Evolutionary conservation across 805 yeast genomes (phyloP), one percentile per base, ranked within the genome.

Genomic region (Wickerhamomyces bovis): DNA sequence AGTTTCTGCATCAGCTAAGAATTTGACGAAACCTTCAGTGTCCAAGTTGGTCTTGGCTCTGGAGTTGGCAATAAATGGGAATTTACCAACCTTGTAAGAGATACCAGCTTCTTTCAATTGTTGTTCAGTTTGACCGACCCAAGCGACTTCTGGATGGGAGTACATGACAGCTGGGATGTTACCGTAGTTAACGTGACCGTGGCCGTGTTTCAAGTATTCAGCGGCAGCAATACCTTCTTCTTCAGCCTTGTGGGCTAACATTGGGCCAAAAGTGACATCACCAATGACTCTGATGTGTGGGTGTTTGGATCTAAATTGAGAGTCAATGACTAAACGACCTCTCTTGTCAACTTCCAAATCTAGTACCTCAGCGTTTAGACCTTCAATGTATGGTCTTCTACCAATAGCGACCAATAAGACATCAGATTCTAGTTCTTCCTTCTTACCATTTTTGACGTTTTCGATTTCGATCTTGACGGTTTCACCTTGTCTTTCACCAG

Each of bases 181-280:
- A 60, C 83, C 95, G 73, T 94, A 94, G 82, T 94, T 94, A 58
- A 94, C 98, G 68, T 94, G 99, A 50, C 99, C 99, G 66, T 85
- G 86, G 56, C 98, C 99, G 57, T 71, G 71, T 76, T 89, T 89
- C 68, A 94, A 80, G 76, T 81, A 87, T 75, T 94, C 99, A 55
- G 78, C 98, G 56, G 96, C 98, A 48, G 99, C 99, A 58, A 94
- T 84, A 72, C 97, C 99, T 77, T 94, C 99, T 70, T 94, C 99
- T 77, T 94, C 99, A 53, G 99, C 99, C 78, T 94, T 94, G 80
- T 94, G 99, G 55, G 99, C 99, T 72, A 94, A 80, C 99, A 94
- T 94, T 61, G 96, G 92, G 60, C 99, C 99, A 62, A 88, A 94
- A 38, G 99, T 94, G 47, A 84, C 97, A 66, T 94, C 99, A 70